These are phyloP conservation scores for Zasmidium citrigriseum DNA, from an alignment of 2,329 filamentous ascomycete species.

Conservation along the genomic window DNA sequence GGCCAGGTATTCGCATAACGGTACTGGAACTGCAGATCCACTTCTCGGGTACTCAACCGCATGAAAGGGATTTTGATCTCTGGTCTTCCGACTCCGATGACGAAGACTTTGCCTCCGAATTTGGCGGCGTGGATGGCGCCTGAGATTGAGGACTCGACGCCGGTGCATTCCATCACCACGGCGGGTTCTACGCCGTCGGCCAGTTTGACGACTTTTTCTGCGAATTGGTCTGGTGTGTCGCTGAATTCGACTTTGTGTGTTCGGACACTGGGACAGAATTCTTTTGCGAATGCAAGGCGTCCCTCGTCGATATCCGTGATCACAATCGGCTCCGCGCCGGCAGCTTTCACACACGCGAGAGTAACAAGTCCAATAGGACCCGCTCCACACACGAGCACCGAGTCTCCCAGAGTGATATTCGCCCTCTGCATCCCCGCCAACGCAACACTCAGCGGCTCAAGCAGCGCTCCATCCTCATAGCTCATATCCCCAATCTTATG, in stretches of 20 bases:
- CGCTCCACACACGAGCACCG: slow-evolving; percentile 85
- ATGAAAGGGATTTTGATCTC: slow-evolving; percentile 97
- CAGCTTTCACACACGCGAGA: slow-evolving; percentile 78
- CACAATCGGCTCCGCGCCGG: slow-evolving; percentile 85
- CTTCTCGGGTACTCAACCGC: slow-evolving; percentile 84
- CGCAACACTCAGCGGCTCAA: slow-evolving; percentile 88
- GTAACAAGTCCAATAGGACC: slow-evolving; percentile 93
- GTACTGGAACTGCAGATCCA: slow-evolving; percentile 96
- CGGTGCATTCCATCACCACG: slow-evolving; percentile 88
- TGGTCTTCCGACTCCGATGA: slow-evolving; percentile 92
- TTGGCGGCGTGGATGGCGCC: slow-evolving; percentile 86
- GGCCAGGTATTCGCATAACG: slow-evolving; percentile 97
- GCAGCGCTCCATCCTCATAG: slow-evolving; percentile 84
- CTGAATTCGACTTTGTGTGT: slow-evolving; percentile 75
- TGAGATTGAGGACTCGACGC: slow-evolving; percentile 84
- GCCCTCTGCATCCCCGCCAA: slow-evolving; percentile 85
- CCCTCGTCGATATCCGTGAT: slow-evolving; percentile 94
- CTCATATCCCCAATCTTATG: slow-evolving; percentile 93
- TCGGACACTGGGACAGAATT: slow-evolving; percentile 74
- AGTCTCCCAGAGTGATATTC: slow-evolving; percentile 78
- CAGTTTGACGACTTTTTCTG: slow-evolving; percentile 65
- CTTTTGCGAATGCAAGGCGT: slow-evolving; percentile 79
- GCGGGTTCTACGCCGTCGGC: slow-evolving; percentile 80
- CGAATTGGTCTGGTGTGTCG: slow-evolving; percentile 69
- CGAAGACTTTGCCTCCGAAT: slow-evolving; percentile 95